phyloP scores from a whole-genome alignment of 345 rosid genomes.

The Linum trigynum region DNA sequence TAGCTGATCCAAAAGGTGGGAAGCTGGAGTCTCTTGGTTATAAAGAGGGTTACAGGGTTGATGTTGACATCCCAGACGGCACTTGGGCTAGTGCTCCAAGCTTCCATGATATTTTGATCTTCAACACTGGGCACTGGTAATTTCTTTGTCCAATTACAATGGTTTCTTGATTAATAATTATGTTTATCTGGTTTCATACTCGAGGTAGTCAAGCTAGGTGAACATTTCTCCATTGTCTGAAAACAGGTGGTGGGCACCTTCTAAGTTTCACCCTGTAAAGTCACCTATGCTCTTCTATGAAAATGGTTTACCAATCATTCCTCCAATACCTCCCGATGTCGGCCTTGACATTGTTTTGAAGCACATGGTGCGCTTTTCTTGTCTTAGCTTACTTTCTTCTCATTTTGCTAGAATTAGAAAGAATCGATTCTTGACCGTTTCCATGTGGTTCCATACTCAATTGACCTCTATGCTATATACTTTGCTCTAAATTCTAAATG shows the following conservation, averaged over 20 bases:
- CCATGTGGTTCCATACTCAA: too few species aligned
- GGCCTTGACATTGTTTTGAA: constrained; percentile 71
- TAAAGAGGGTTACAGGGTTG: constrained; percentile 80
- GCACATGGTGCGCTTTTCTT: constrained; percentile 43
- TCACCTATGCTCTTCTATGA: constrained; percentile 92
- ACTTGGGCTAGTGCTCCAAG: constrained; percentile 72
- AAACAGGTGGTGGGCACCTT: constrained; percentile 92
- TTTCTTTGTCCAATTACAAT: not conserved
- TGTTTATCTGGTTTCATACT: not conserved
- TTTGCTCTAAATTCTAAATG: not conserved
- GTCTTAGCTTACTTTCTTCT: not conserved
- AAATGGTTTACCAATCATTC: constrained; percentile 52
- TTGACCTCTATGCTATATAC: too few species aligned
- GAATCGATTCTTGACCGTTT: too few species aligned
- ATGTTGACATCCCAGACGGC: constrained; percentile 80
- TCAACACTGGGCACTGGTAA: constrained; percentile 95
- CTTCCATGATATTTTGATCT: constrained; percentile 67
- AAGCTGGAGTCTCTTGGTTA: constrained; percentile 67
- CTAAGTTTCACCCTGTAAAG: constrained; percentile 78
- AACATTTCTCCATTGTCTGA: not conserved
- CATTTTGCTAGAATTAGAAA: not conserved
- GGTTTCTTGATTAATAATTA: not conserved
- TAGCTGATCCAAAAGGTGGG: constrained; percentile 55
- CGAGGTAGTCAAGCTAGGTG: not conserved
- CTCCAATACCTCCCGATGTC: constrained; percentile 50